Conservation (phyloP, 257 asterid species). For the Capsicum chinense region DNA sequence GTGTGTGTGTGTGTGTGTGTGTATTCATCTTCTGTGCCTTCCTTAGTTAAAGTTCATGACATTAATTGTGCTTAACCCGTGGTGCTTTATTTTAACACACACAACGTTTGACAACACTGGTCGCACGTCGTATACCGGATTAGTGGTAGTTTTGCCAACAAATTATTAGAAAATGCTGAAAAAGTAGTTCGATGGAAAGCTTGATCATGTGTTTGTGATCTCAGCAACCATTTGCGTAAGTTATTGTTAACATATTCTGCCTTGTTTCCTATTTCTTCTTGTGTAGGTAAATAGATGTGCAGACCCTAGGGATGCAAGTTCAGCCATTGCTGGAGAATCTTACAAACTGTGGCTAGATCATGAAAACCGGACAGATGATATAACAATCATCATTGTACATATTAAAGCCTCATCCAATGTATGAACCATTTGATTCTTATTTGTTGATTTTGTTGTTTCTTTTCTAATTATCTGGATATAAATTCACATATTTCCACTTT, state of each 20-base stretch:
- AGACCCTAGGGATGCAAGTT: slow-evolving; percentile 86
- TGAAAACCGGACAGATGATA: slow-evolving; percentile 94
- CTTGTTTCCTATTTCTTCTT: not conserved
- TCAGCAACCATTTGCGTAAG: not conserved
- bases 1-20: not conserved
- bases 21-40: not conserved
- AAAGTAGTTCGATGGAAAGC: not conserved
- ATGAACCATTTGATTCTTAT: slow-evolving; percentile 49
- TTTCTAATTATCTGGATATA: slow-evolving; percentile 26
- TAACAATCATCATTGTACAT: slow-evolving; percentile 86
- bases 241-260: not conserved
- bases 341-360: slow-evolving; percentile 89
- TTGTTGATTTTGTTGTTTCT: slow-evolving; percentile 32
- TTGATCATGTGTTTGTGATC: slow-evolving; percentile 12
- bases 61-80: slow-evolving; percentile 1
- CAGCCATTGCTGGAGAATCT: slow-evolving; percentile 81
- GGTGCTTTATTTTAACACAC: not conserved
- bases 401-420: slow-evolving; percentile 66
- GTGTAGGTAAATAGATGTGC: slow-evolving; percentile 63
- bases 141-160: slow-evolving; percentile 7
- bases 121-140: not conserved
- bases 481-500: slow-evolving; percentile 20
- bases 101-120: slow-evolving; percentile 4
- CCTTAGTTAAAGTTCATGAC: not conserved
- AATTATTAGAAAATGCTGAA: not conserved